A percentile compares a stretch with the other conserved stretches of the same genome.
Evolutionary conservation across 1,139 yeast species (phyloP).

Genomic region (Yamadazyma mexicana): DNA sequence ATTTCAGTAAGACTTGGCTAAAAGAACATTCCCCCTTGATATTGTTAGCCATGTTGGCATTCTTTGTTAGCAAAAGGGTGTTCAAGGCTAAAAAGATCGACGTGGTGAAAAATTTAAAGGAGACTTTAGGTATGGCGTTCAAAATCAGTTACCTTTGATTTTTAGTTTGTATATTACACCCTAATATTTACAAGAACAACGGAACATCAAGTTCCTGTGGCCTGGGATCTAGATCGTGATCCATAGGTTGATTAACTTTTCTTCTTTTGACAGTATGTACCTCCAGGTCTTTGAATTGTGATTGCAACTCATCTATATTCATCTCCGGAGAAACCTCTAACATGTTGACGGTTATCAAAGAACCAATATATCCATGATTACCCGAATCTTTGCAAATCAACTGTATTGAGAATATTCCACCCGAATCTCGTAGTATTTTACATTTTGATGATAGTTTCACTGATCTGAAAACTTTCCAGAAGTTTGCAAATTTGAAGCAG

Average conservation of each 20-base stretch:
- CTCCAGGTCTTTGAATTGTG: slow-evolving; percentile 7
- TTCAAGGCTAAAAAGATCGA: slow-evolving; percentile 27
- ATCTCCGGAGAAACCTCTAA: slow-evolving; percentile 36
- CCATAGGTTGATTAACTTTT: slow-evolving; percentile 3
- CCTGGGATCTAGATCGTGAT: neutral
- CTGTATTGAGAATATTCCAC: slow-evolving; percentile 53
- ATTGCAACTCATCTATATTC: slow-evolving; percentile 8
- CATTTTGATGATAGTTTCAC: slow-evolving; percentile 60
- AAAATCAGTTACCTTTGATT: slow-evolving; percentile 38
- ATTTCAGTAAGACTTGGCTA: slow-evolving; percentile 20
- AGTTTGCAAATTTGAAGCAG: slow-evolving; percentile 46
- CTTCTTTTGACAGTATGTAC: slow-evolving; percentile 8
- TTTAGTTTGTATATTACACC: too few species aligned
- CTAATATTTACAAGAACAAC: slow-evolving; percentile 14
- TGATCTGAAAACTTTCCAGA: slow-evolving; percentile 54
- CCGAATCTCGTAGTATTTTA: slow-evolving; percentile 56
- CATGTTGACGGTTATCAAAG: slow-evolving; percentile 61
- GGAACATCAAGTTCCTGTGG: slow-evolving; percentile 14
- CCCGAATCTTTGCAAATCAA: slow-evolving; percentile 37
- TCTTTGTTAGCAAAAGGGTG: slow-evolving; percentile 23
- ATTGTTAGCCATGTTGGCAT: slow-evolving; percentile 21
- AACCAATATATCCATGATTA: slow-evolving; percentile 51
- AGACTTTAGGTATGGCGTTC: slow-evolving; percentile 47
- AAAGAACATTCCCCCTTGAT: slow-evolving; percentile 32
- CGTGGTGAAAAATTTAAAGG: slow-evolving; percentile 31